These are phyloP conservation scores for Mucor racemosus DNA, from an alignment of 371 early-diverging fungal species.

Conservation along the genomic window DNA sequence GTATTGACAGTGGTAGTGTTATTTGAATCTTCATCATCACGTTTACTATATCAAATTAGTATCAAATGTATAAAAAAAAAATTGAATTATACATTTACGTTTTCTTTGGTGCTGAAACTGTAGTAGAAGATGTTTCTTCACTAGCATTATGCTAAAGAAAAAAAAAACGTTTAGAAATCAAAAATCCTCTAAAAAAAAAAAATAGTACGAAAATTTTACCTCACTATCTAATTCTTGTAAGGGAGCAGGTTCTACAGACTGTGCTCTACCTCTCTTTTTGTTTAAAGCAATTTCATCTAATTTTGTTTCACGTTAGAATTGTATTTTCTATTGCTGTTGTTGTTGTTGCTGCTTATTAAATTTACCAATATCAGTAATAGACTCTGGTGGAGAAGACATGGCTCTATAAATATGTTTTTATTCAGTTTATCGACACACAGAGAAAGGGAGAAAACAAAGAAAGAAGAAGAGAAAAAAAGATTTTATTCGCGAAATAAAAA, in stretches of 20 bases:
- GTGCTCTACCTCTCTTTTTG: slow-evolving; percentile 52
- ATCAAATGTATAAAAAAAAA: neutral
- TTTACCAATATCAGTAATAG: slow-evolving; percentile 26
- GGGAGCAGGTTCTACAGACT: slow-evolving; percentile 44
- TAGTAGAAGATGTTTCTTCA: slow-evolving; percentile 19
- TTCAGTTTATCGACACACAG: neutral
- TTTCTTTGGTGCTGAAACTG: slow-evolving; percentile 43
- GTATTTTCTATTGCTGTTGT: too few relatives aligned
- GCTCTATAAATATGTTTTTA: neutral
- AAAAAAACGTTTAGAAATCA: too few relatives aligned
- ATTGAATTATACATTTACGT: slow-evolving; percentile 28
- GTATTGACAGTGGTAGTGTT: slow-evolving; percentile 35
- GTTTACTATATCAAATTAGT: slow-evolving; percentile 29
- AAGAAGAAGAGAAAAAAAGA: neutral
- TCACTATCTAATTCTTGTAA: slow-evolving; percentile 24
- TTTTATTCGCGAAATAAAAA: slow-evolving; percentile 5
- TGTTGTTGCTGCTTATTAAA: too few relatives aligned
- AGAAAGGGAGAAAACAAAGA: neutral
- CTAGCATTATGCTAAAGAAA: neutral
- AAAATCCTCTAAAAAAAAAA: neutral
- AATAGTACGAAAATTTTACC: neutral
- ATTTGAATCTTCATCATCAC: slow-evolving; percentile 35
- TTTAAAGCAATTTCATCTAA: slow-evolving; percentile 43
- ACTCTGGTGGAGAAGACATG: slow-evolving; percentile 31
- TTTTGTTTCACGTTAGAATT: too few relatives aligned